Evolutionary conservation across 352 stramenopile species (phyloP), one percentile per base, ranked within the genome.

Genomic region (Phytophthora palmivora): DNA sequence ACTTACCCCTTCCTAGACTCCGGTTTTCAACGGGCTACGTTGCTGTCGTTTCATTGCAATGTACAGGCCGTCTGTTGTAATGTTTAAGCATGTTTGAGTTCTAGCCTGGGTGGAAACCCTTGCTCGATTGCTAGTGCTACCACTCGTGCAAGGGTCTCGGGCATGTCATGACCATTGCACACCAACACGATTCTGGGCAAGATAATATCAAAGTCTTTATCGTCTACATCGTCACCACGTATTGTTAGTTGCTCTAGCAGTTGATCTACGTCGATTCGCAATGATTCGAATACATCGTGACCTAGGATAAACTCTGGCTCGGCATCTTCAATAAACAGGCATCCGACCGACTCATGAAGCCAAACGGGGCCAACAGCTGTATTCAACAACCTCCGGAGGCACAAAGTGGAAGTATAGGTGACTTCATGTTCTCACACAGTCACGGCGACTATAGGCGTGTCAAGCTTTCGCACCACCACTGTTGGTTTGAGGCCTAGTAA

Each of bases 391-490:
- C 9, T 6, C 22, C 22, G 2, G 45, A 22, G 1, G 3, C 28
- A 2, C 8, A 52, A 26, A 16, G 3, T 24, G n/a, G 4, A 5
- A 3, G 26, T 16, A 11, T 0, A 52, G 2, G 26, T 30, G 12
- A 26, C 24, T 8, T 47, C 34, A 28, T 47, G 10, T n/a, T 57
- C 49, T 22, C 49, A n/a, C 22, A 47, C 21, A 2, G 49, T 32
- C 12, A 39, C 22, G 12, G 38, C 14, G n/a, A 57, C 24, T 6
- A 57, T 36, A 6, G 36, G 49, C 1, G 36, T 21, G 2, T 10
- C n/a, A 12, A 57, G 6, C 1, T 16, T 22, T 16, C 4, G 4
- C 5, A 38, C 24, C 15, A 6, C 34, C 6, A 57, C 24, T 0
- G 36, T 46, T 21, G 22, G 2, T 8, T 47, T 22, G 8, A n/a